Evolutionary conservation across 306 rosid species (phyloP), one percentile per base, ranked within the genome.

Genomic region (Cicer bijugum): DNA sequence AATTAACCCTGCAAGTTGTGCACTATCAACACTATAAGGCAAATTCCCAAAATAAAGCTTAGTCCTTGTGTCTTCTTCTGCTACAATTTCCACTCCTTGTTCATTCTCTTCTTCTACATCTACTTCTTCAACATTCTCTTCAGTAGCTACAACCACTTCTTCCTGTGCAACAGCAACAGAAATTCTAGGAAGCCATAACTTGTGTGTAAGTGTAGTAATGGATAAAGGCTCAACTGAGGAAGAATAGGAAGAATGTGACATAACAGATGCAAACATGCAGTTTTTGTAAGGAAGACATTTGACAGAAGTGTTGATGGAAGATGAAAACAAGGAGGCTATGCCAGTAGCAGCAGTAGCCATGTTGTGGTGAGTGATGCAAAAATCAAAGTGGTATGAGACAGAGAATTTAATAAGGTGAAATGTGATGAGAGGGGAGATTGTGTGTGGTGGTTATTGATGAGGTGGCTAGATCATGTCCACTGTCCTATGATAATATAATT

Each of bases 11-110:
- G 97, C 97, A 75, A 95, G 99, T 78, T 87, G 91, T 11, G 99
- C 89, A 70, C 99, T 95, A 37, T 95, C 99, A 66, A 95, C 96
- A 73, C 96, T 87, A 16, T 91, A 95, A 52, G 97, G 97, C 85
- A 95, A 75, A 82, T 95, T 95, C 58, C 99, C 99, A 85, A 95
- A 85, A 82, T 95, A 95, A 63, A 95, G 97, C 84, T 95, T 95
- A 8, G 99, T 67, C 6, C 19, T 59, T 47, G 73, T 28, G 53
- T 72, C 87, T 52, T 33, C 45, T 60, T 14, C 84, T 40, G 66
- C 75, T 44, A 39, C 52, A 12, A n/a, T 16, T 28, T 9, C 85
- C 44, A 17, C 78, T 71, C 14, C 57, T 50, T 7, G 44, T 75
- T 14, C 48, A 14, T 59, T 57, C 15, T 61, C 46, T 44, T 65